These are phyloP conservation scores for Emergomyces orientalis DNA, from an alignment of 2,329 filamentous ascomycete genomes.

Conservation along the genomic window DNA sequence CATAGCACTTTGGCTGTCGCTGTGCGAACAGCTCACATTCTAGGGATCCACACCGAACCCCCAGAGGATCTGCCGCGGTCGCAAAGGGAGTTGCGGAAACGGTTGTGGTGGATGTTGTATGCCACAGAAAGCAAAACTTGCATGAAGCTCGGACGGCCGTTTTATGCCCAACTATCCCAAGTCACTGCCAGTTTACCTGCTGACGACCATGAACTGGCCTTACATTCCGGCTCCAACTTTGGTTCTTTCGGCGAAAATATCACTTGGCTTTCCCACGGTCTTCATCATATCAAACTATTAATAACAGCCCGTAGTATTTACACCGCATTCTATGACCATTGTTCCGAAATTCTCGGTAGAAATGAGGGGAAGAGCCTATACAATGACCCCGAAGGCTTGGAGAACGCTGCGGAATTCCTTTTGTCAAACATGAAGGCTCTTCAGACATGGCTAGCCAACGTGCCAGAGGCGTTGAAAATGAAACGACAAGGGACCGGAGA, in stretches of 20 bases:
- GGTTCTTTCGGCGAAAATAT: slow-evolving; percentile 25
- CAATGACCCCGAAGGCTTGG: slow-evolving; percentile 24
- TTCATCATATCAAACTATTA: slow-evolving; percentile 30
- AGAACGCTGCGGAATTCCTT: slow-evolving; percentile 27
- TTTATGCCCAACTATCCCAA: slow-evolving; percentile 26
- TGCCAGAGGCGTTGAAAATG: slow-evolving; percentile 35
- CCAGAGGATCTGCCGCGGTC: slow-evolving; percentile 23
- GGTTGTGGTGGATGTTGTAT: slow-evolving; percentile 47
- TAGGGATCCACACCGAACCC: slow-evolving; percentile 44
- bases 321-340: slow-evolving; percentile 28
- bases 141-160: slow-evolving; percentile 42
- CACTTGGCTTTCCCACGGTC: slow-evolving; percentile 34
- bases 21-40: slow-evolving; percentile 38
- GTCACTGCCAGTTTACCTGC: slow-evolving; percentile 32
- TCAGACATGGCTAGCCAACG: slow-evolving; percentile 24
- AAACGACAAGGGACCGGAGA: slow-evolving; percentile 25
- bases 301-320: slow-evolving; percentile 27
- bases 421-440: slow-evolving; percentile 21
- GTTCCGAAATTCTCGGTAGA: slow-evolving; percentile 17
- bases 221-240: slow-evolving; percentile 26
- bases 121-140: slow-evolving; percentile 40
- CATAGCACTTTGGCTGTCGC: slow-evolving; percentile 35
- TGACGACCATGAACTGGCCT: slow-evolving; percentile 27
- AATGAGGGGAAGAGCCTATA: slow-evolving; percentile 21
- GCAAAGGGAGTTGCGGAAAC: slow-evolving; percentile 39